Base-by-base conservation (phyloP, 805 yeast genomes). In the Starmerella apis region DNA sequence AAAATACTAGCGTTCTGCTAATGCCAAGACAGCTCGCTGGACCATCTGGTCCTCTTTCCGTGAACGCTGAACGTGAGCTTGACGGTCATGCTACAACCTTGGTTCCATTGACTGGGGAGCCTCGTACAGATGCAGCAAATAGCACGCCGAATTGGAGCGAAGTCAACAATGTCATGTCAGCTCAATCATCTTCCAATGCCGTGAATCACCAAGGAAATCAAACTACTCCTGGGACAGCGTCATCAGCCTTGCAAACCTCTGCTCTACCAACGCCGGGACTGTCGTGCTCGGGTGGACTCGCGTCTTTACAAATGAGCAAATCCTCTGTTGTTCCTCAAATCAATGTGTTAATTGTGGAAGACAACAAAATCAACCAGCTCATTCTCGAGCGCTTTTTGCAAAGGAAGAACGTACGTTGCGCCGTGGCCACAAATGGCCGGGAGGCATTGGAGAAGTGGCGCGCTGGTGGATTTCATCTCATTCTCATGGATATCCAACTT, bases 391-490 rank as follows among this genome's bases (percentile, higher is more conserved):
- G 94, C 14, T 90, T 87, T 60, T 71, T 92, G 65, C 76, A 86
- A 57, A 83, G 86, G 56, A 90, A 90, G 61, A 78, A 84, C 51
- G 88, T 92, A 27, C 82, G 81, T 38, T 86, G 81, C 56, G 81
- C 81, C 53, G 80, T 87, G 41, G 97, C 97, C 4, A 82, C 84
- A 52, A 90, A 87, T 59, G 99, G 99, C 25, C 79, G 81, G 59
- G 97, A 92, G 62, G 99, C 98, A 1, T 77, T 92, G 2, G 94
- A 87, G 55, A 84, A 81, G 66, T 92, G 97, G 97, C 74, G 86
- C 56, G 79, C 77, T 53, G 98, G 98, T 11, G 96, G 96, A 0
- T 86, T 84, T 62, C 97, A 92, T 64, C 71, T 92, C 55, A 94
- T 94, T 35, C 74, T 92, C 39, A 92, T 92, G 98, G 99, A 92